These are phyloP conservation scores for Aegilops umbellulata DNA, from an alignment of 176 grass and related monocot genomes.

Conservation along the genomic window DNA sequence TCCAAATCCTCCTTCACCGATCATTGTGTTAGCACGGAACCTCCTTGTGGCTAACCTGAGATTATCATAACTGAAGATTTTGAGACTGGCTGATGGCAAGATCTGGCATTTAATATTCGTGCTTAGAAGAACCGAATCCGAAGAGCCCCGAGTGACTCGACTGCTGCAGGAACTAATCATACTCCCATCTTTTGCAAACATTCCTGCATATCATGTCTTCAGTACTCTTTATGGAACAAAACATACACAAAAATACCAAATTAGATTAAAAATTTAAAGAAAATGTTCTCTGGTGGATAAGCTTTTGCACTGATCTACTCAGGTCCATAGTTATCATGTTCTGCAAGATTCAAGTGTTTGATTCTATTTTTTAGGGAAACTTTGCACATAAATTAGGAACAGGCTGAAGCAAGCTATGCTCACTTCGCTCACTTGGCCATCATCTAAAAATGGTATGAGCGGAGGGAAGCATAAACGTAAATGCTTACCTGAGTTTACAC, in stretches of 20 bases:
- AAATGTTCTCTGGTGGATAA: neutral
- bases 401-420: neutral
- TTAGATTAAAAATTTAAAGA: neutral
- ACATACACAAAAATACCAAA: conserved; percentile 2
- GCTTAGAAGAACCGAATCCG: conserved; percentile 48
- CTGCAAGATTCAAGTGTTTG: neutral
- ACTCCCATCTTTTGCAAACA: conserved; percentile 53
- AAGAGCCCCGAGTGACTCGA: conserved; percentile 29
- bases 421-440: neutral
- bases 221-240: neutral
- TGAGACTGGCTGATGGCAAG: conserved; percentile 58
- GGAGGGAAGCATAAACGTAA: neutral
- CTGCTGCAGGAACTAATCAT: conserved; percentile 55
- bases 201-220: conserved; percentile 37
- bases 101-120: conserved; percentile 48
- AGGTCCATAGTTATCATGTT: neutral
- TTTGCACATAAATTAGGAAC: neutral
- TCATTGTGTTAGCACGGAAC: conserved; percentile 64
- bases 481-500: neutral
- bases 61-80: conserved; percentile 53
- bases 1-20: conserved; percentile 76
- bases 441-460: neutral
- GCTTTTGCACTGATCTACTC: neutral
- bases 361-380: neutral
- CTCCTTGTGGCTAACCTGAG: conserved; percentile 74